A percentile compares a stretch with the other conserved stretches of the same genome.
These are phyloP conservation scores for Ogataea parapolymorpha DNA, from an alignment of 805 yeast species.

Conservation along the genomic window DNA sequence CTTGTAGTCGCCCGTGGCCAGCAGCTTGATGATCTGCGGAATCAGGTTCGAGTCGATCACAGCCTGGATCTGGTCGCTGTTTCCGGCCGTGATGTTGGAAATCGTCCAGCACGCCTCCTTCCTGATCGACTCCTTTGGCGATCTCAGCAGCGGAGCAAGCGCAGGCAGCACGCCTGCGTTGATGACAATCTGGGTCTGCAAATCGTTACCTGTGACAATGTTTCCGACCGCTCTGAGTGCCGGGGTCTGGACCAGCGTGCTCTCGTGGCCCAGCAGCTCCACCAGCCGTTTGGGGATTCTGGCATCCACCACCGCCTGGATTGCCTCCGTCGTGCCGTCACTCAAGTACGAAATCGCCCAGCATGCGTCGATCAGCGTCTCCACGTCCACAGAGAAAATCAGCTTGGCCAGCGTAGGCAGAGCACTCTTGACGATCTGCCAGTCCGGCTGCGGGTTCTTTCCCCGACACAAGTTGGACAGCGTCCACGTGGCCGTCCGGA, in stretches of 20 bases:
- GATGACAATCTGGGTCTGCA: conserved; percentile 92
- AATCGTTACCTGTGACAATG: conserved; percentile 94
- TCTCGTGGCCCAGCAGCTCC: conserved; percentile 80
- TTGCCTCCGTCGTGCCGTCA: conserved; percentile 90
- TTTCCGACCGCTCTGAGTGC: conserved; percentile 97
- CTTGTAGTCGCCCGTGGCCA: conserved; percentile 82
- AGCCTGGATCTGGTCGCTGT: conserved; percentile 91
- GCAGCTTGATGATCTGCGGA: conserved; percentile 82
- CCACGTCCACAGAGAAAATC: conserved; percentile 86
- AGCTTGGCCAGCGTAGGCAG: conserved; percentile 89
- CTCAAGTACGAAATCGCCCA: conserved; percentile 97
- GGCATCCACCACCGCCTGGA: conserved; percentile 95
- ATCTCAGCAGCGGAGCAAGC: conserved; percentile 70
- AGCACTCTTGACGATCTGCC: conserved; percentile 82
- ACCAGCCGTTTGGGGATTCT: conserved; percentile 93
- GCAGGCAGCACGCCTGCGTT: conserved; percentile 91
- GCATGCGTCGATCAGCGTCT: conserved; percentile 94
- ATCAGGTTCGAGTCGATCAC: conserved; percentile 92
- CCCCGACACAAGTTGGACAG: conserved; percentile 95
- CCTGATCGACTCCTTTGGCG: conserved; percentile 87
- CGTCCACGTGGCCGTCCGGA: conserved; percentile 98
- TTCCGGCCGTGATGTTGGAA: conserved; percentile 97
- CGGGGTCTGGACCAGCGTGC: conserved; percentile 90
- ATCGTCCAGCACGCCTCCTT: conserved; percentile 99
- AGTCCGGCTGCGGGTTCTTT: conserved; percentile 92